These are phyloP conservation scores for Auricularia heimuer DNA, from an alignment of 768 basidiomycete genomes.

Conservation along the genomic window DNA sequence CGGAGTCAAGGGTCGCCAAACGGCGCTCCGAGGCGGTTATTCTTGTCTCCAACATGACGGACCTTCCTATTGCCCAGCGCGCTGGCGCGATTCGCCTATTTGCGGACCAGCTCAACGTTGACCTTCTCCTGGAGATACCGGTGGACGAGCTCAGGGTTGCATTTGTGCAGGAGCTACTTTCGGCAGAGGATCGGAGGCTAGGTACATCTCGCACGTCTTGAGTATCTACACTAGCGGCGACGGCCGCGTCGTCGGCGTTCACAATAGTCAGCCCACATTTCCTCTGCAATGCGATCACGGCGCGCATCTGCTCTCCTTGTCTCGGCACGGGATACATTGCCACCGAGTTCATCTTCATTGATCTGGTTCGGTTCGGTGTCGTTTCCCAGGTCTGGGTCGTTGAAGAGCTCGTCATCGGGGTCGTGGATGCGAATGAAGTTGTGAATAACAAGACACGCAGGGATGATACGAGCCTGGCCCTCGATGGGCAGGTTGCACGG, in stretches of 20 bases:
- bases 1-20: no score
- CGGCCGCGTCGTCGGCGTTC: not conserved
- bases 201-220: not conserved
- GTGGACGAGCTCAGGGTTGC: no score
- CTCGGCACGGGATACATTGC: not conserved
- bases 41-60: no score
- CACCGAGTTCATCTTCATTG: no score
- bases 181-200: not conserved
- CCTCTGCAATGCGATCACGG: not conserved
- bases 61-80: no score
- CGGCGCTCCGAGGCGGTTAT: no score
- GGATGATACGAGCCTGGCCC: slow-evolving; percentile 15
- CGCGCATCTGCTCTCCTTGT: not conserved
- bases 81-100: no score
- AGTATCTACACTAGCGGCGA: not conserved
- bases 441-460: slow-evolving; percentile 13
- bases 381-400: not conserved
- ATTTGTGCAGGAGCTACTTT: no score
- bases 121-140: no score
- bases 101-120: no score
- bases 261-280: not conserved
- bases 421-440: slow-evolving; percentile 18
- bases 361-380: no score
- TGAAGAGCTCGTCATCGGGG: slow-evolving; percentile 5
- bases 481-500: slow-evolving; percentile 9